Evolutionary conservation across 495 filamentous ascomycete species (phyloP).

Genomic region (Hypoxylon perforatum): DNA sequence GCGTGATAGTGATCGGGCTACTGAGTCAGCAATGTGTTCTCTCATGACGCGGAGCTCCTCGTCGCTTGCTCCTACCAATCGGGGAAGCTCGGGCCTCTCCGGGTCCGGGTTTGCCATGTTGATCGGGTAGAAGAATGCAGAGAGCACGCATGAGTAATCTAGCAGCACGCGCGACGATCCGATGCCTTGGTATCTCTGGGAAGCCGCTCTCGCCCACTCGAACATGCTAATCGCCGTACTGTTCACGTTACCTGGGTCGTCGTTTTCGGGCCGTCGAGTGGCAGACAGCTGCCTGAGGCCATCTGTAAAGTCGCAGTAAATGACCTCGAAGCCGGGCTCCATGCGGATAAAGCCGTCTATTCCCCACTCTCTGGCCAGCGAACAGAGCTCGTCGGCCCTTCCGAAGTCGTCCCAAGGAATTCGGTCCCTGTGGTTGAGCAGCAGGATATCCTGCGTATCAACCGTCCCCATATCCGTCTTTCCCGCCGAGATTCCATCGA

Average conservation of each 20-base stretch:
- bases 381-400: conserved; percentile 63
- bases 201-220: conserved; percentile 56
- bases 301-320: conserved; percentile 69
- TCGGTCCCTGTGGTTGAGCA: conserved; percentile 48
- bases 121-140: conserved; percentile 64
- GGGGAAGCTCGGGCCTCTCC: conserved; percentile 53
- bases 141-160: conserved; percentile 71
- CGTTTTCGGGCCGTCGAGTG: conserved; percentile 4
- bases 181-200: conserved; percentile 69
- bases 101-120: conserved; percentile 64
- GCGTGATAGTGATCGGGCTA: conserved; percentile 38
- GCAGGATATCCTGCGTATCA: conserved; percentile 68
- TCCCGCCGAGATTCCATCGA: conserved; percentile 70
- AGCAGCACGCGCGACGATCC: conserved; percentile 63
- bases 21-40: conserved; percentile 53
- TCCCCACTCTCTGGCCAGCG: conserved; percentile 59
- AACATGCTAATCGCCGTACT: conserved; percentile 22
- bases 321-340: conserved; percentile 77
- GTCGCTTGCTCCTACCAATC: conserved; percentile 53
- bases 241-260: conserved; percentile 8
- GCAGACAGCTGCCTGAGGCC: conserved; percentile 39
- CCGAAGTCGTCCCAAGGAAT: conserved; percentile 47
- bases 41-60: conserved; percentile 55
- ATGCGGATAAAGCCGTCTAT: conserved; percentile 73
- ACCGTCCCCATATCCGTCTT: conserved; percentile 69